Conservation (phyloP, 768 basidiomycete species). For the Cystobasidium onofrii region DNA sequence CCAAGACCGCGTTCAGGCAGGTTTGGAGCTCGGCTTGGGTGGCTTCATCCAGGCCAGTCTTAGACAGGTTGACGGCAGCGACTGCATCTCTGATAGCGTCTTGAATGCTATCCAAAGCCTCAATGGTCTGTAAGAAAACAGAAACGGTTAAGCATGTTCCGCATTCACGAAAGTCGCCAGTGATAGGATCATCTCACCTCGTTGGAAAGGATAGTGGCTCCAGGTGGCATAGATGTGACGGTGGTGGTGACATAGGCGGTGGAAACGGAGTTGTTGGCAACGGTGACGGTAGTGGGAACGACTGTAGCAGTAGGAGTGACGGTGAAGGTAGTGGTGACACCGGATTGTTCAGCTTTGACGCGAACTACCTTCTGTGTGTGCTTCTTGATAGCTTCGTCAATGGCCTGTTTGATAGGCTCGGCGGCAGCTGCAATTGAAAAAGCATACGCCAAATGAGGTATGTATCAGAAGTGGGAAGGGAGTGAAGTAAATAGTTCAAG, state of each 20-base stretch:
- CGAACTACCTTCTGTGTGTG: not conserved
- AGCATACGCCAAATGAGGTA: no score
- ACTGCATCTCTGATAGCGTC: slow-evolving; percentile 37
- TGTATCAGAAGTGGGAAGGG: not conserved
- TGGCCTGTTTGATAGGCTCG: slow-evolving; percentile 22
- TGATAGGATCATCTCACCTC: not conserved
- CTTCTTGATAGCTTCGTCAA: slow-evolving; percentile 10
- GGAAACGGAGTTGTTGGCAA: slow-evolving; percentile 5
- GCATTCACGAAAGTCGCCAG: not conserved
- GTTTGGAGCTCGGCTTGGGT: slow-evolving; percentile 34
- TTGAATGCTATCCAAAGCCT: slow-evolving; percentile 16
- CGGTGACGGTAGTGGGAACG: slow-evolving; percentile 12
- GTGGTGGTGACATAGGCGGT: slow-evolving; percentile 27
- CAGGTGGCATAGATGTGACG: slow-evolving; percentile 27
- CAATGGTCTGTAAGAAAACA: slow-evolving; percentile 7
- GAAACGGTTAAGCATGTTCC: not conserved
- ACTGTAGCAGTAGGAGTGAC: slow-evolving; percentile 18
- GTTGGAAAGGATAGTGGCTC: slow-evolving; percentile 30
- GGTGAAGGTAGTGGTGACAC: slow-evolving; percentile 21
- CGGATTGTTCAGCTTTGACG: slow-evolving; percentile 14
- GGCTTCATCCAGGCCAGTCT: slow-evolving; percentile 25
- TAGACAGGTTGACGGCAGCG: slow-evolving; percentile 37
- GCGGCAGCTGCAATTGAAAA: not conserved
- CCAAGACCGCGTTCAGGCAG: slow-evolving; percentile 35
- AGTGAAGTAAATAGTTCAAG: no score